Percentiles rank a stretch among this genome's conserved stretches.
These are phyloP conservation scores for Nakazawaea populi DNA, from an alignment of 805 yeast species.

Conservation along the genomic window DNA sequence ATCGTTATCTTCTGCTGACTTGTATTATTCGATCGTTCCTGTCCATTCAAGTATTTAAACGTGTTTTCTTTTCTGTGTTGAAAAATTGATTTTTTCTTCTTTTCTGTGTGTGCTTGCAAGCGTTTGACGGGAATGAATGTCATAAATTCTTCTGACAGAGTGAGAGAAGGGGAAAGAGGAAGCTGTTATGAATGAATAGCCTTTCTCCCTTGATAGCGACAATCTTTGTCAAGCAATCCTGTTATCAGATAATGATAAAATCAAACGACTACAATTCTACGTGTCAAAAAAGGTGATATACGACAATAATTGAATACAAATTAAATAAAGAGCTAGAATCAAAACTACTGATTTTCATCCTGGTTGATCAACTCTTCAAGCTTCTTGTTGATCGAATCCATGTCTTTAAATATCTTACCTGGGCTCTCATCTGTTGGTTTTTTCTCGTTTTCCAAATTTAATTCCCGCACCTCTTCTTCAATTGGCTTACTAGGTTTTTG, in stretches of 20 bases:
- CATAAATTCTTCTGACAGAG: neutral
- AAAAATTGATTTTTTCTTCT: neutral
- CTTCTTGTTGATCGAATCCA: slow-evolving; percentile 6
- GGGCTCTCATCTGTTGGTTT: neutral
- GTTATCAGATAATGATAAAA: too few relatives aligned
- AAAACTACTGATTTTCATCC: neutral
- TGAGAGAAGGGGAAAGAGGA: too few relatives aligned
- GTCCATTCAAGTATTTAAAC: neutral
- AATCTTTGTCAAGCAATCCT: too few relatives aligned
- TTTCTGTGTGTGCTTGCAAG: neutral
- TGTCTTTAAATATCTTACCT: slow-evolving; percentile 1
- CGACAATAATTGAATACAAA: too few relatives aligned
- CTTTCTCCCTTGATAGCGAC: too few relatives aligned
- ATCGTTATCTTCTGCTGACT: neutral
- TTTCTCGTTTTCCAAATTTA: neutral
- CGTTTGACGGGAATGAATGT: neutral
- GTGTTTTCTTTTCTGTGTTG: slow-evolving; percentile 2
- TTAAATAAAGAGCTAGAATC: neutral
- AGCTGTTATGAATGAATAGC: too few relatives aligned
- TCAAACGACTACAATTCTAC: too few relatives aligned
- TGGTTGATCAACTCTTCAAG: slow-evolving; percentile 9
- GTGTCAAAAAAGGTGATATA: too few relatives aligned
- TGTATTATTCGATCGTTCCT: too few relatives aligned
- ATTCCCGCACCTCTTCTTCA: slow-evolving; percentile 1
- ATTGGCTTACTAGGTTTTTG: slow-evolving; percentile 9